Conservation (phyloP, 768 basidiomycete genomes). For the Myochromella boudieri region DNA sequence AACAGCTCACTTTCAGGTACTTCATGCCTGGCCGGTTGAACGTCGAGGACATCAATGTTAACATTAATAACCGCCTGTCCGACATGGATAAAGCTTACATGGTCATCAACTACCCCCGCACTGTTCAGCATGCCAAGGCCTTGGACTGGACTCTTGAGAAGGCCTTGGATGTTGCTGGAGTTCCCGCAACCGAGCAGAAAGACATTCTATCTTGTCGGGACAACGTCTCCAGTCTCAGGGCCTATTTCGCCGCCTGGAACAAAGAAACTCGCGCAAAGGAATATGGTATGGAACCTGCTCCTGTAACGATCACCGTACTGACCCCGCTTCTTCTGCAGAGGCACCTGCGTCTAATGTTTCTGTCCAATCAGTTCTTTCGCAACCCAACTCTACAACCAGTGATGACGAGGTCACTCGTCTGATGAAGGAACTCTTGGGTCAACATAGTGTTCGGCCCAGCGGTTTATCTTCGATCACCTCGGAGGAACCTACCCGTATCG, state of each 20-base stretch:
- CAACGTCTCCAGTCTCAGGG: not conserved
- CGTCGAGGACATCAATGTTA: not conserved
- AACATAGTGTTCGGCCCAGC: no score
- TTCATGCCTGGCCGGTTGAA: slow-evolving; percentile 10
- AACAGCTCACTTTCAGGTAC: slow-evolving; percentile 1
- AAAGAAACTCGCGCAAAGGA: slow-evolving; percentile 3
- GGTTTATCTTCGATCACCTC: no score
- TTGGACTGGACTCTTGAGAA: slow-evolving; percentile 7
- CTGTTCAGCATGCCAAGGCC: slow-evolving; percentile 2
- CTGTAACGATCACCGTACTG: not conserved
- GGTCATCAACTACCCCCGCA: slow-evolving; percentile 11
- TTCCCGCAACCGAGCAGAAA: not conserved
- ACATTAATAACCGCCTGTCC: slow-evolving; percentile 1
- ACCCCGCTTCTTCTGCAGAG: not conserved
- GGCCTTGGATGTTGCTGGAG: slow-evolving; percentile 6
- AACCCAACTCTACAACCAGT: no score
- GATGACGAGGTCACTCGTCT: no score
- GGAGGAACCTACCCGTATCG: no score
- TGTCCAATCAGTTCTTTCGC: no score
- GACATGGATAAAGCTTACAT: slow-evolving; percentile 11
- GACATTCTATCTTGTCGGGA: not conserved
- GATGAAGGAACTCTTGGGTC: no score
- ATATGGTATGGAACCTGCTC: not conserved
- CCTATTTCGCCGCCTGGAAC: slow-evolving; percentile 3
- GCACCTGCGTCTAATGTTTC: no score